A percentile compares a stretch with the other conserved stretches of the same genome.
These are phyloP conservation scores for Botrytis medusae DNA, from an alignment of 2,329 filamentous ascomycete genomes.

Conservation along the genomic window DNA sequence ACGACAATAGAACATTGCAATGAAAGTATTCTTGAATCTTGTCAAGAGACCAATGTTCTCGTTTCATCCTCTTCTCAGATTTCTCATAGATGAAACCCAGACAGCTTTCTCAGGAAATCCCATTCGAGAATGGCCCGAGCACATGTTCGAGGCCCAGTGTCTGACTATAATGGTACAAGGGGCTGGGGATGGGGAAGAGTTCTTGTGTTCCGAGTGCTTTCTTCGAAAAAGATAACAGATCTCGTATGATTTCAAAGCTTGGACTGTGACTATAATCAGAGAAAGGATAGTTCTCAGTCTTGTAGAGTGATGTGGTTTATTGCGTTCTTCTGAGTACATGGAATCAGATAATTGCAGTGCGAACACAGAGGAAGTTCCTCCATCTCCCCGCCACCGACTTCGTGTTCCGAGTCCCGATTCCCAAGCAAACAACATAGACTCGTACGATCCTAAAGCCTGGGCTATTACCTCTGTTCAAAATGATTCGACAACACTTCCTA, in stretches of 20 bases:
- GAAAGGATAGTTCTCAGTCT: background rate
- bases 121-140: conserved; percentile 3
- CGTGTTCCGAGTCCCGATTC: background rate
- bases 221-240: background rate
- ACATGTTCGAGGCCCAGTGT: background rate
- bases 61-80: background rate
- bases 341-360: background rate
- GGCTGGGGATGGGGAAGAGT: background rate
- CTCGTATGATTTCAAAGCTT: background rate
- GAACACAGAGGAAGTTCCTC: background rate
- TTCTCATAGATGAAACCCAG: background rate
- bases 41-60: background rate
- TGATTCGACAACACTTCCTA: background rate
- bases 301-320: background rate
- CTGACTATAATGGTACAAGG: background rate
- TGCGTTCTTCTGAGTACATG: background rate
- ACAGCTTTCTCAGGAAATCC: background rate
- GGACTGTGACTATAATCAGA: background rate
- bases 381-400: background rate
- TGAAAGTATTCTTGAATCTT: background rate
- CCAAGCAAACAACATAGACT: background rate
- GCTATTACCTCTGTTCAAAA: background rate
- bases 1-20: background rate
- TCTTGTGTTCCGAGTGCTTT: background rate
- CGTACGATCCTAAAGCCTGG: background rate